A percentile compares a stretch with the other conserved stretches of the same genome.
Conservation (phyloP, 148 eudicot species). For the Persicaria maculosa region DNA sequence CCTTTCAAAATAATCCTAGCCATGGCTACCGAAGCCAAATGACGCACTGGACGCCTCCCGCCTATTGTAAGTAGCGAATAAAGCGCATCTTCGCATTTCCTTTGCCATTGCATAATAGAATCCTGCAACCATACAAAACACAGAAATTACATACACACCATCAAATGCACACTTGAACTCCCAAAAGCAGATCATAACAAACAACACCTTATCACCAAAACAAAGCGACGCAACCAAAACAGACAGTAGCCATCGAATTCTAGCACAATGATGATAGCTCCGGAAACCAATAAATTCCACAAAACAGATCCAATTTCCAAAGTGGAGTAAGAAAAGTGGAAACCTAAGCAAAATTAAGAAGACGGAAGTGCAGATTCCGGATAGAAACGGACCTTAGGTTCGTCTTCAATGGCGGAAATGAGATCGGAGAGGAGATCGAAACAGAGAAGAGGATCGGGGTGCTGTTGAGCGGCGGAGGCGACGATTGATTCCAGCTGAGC, state of each 20-base stretch:
- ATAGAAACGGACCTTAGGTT: constrained; percentile 50
- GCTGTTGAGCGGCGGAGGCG: constrained; percentile 65
- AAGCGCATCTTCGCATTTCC: constrained; percentile 94
- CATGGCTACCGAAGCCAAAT: constrained; percentile 89
- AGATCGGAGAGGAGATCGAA: constrained; percentile 98
- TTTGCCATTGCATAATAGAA: constrained; percentile 67
- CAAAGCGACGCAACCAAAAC: background rate
- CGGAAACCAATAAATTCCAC: background rate
- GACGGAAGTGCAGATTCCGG: background rate
- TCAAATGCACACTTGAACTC: background rate
- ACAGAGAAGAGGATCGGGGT: constrained; percentile 84
- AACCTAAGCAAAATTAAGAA: background rate
- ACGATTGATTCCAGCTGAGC: constrained; percentile 93
- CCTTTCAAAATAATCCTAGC: constrained; percentile 75
- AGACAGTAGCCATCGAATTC: background rate
- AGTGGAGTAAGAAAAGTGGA: background rate
- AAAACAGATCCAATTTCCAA: background rate
- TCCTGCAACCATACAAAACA: constrained; percentile 41
- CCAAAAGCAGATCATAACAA: background rate
- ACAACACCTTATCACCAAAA: background rate
- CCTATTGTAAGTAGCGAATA: constrained; percentile 77
- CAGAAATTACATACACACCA: background rate
- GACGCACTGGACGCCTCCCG: constrained; percentile 87
- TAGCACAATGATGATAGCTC: background rate
- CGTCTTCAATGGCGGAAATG: constrained; percentile 68